Base-by-base conservation (phyloP, 2,329 filamentous ascomycete species). In the Ophiosphaerella narmari region DNA sequence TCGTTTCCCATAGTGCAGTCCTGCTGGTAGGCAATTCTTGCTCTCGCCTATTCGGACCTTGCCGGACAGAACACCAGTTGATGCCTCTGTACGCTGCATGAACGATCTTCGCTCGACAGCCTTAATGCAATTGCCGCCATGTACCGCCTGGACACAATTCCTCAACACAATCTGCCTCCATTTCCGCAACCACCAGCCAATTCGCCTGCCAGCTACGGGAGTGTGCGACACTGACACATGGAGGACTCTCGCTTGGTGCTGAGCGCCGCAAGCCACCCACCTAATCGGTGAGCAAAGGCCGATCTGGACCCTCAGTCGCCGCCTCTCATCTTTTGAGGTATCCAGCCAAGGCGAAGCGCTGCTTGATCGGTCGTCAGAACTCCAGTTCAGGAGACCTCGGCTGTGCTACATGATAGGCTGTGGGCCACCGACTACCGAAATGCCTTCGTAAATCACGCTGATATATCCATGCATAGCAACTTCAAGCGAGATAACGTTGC, bases 401-500 rank as follows among this genome's bases (percentile, higher is more conserved):
- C 13, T 35, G 37, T 35, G 16, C 16, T 31, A 12, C 44, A 24
- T 46, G 44, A 46, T 46, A 46, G 44, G 41, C 23, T 43, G 21
- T 31, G 35, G 37, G 12, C 21, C 29, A 34, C 21, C 18, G 18
- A 40, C 36, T 29, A 24, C 31, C 32, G 29, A 18, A 31, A 14
- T 37, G 12, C 32, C 42, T 29, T 48, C 39, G 37, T 32, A 34
- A 29, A 42, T 37, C 46, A 37, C 24, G 49, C 55, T 50, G 32
- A 31, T 35, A 14, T 34, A 37, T 53, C 42, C 42, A 38, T 38
- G 35, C 42, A 34, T 48, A 35, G 48, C 48, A 31, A 16, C 39
- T 39, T 46, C 54, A 55, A 66, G 63, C 63, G 65, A 68, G 63
- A 67, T 65, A 57, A 62, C 51, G 29, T 55, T 50, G 60, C 59